Percentiles rank a stretch among this genome's conserved stretches.
These are phyloP conservation scores for Yarrowia osloensis DNA, from an alignment of 805 yeast species.

Conservation along the genomic window DNA sequence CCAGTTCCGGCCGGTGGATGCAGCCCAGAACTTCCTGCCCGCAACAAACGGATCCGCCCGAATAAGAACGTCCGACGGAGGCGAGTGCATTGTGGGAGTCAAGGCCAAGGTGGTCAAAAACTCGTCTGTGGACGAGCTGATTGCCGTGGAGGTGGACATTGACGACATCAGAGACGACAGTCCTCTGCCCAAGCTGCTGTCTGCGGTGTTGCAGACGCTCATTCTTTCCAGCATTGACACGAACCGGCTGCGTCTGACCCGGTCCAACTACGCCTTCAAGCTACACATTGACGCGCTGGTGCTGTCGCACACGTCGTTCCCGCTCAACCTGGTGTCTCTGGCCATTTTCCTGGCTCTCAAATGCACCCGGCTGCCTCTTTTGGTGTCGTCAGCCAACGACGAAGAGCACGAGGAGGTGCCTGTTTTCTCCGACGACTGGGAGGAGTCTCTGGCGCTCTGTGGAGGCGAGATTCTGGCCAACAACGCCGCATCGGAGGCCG, in stretches of 20 bases:
- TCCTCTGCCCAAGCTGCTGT: constrained; percentile 61
- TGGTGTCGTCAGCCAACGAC: constrained; percentile 68
- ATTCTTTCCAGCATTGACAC: constrained; percentile 45
- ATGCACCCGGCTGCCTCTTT: constrained; percentile 71
- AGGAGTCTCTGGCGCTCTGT: constrained; percentile 52
- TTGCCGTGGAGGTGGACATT: constrained; percentile 73
- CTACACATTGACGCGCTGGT: constrained; percentile 79
- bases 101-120: constrained; percentile 72
- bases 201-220: constrained; percentile 52
- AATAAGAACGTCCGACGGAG: constrained; percentile 82
- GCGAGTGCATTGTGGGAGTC: constrained; percentile 89
- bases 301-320: constrained; percentile 74
- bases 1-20: constrained; percentile 86
- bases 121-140: constrained; percentile 50
- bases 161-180: constrained; percentile 78
- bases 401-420: constrained; percentile 77
- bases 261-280: constrained; percentile 71
- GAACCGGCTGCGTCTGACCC: constrained; percentile 59
- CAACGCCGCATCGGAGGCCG: neutral
- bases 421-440: constrained; percentile 88
- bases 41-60: constrained; percentile 91
- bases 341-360: constrained; percentile 79
- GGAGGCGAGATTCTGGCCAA: constrained; percentile 39
- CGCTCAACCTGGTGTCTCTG: constrained; percentile 76
- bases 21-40: constrained; percentile 77